A percentile compares a stretch with the other conserved stretches of the same genome.
Conservation (phyloP, 352 stramenopile species). For the Globisporangium apiculatum region DNA sequence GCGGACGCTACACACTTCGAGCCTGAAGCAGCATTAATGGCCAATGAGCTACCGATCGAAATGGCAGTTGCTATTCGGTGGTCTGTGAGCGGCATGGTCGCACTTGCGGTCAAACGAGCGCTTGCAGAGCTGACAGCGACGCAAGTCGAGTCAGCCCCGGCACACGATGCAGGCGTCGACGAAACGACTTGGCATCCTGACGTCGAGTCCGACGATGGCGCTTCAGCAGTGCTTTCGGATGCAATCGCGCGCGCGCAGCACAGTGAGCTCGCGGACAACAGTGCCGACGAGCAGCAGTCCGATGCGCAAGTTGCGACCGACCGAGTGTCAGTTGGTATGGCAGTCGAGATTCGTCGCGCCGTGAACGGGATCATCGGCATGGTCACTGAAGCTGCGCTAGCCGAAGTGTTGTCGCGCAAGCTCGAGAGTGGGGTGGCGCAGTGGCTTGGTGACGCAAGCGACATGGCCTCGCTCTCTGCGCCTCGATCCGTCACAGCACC, state of each 20-base stretch:
- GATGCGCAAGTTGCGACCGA: constrained; percentile 3
- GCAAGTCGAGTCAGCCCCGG: background rate
- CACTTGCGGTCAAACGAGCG: constrained; percentile 28
- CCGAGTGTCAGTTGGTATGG: constrained; percentile 19
- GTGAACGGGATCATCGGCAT: constrained; percentile 25
- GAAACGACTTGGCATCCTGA: background rate
- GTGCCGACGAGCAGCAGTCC: background rate
- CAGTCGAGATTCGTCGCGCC: constrained; percentile 20
- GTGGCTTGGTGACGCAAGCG: background rate
- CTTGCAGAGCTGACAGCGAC: constrained; percentile 12
- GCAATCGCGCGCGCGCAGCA: too few species aligned
- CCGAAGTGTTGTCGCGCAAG: constrained; percentile 8
- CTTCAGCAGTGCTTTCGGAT: background rate
- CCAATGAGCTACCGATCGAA: constrained; percentile 19
- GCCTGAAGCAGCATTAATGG: background rate
- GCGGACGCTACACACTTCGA: background rate
- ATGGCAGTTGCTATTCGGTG: constrained; percentile 41
- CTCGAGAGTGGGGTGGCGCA: constrained; percentile 13
- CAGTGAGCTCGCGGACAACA: background rate
- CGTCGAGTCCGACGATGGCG: background rate
- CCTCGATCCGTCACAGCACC: background rate
- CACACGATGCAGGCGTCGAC: background rate
- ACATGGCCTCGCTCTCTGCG: too few species aligned
- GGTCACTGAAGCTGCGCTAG: constrained; percentile 13
- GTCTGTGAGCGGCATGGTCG: constrained; percentile 33